Evolutionary conservation across 768 basidiomycete species (phyloP), one percentile per base, ranked within the genome.

Genomic region (Amanita subjunquillea): DNA sequence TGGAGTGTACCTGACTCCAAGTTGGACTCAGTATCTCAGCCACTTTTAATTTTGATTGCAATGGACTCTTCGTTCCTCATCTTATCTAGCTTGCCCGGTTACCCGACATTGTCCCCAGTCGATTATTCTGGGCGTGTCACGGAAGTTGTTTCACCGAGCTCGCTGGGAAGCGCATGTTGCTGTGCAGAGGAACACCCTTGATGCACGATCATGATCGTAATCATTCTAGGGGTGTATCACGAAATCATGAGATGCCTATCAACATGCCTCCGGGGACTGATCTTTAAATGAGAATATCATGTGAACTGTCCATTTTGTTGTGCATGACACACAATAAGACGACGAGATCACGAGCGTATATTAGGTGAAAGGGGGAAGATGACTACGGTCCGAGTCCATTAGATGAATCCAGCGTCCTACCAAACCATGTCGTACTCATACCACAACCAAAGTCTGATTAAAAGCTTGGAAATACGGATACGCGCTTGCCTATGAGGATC

Each of bases 361-460:
- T 17, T n/a, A 22, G 20, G 39, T 40, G 20, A 44, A 27, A 15
- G 15, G 23, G 9, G 30, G 32, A 8, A 46, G 3, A 46, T n/a
- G 43, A 44, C 13, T 44, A 44, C 43, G 27, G 27, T 44, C 27
- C 41, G n/a, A 44, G 43, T 44, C 43, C 43, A 44, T 27, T 13
- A 44, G n/a, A 44, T 27, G 43, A n/a, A 44, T 22, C 15, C 10
- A 22, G 20, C 22, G 20, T 23, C 29, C n/a, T 30, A 5, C 25
- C 17, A 25, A 43, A 43, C 42, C 25, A 25, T 25, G 27, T 27
- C 30, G 27, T 7, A 4, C 15, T 55, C 56, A 63, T 36, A 59
- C 57, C 29, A 69, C 56, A 23, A 59, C 60, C 27, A 69, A 47
- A 27, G 65, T 67, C 36, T 65, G 51, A 43, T 72, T 73, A 30